Percentiles rank a stretch among this genome's conserved stretches.
Evolutionary conservation across 495 filamentous ascomycete genomes (phyloP).

Genomic region (Sordaria brevicollis): DNA sequence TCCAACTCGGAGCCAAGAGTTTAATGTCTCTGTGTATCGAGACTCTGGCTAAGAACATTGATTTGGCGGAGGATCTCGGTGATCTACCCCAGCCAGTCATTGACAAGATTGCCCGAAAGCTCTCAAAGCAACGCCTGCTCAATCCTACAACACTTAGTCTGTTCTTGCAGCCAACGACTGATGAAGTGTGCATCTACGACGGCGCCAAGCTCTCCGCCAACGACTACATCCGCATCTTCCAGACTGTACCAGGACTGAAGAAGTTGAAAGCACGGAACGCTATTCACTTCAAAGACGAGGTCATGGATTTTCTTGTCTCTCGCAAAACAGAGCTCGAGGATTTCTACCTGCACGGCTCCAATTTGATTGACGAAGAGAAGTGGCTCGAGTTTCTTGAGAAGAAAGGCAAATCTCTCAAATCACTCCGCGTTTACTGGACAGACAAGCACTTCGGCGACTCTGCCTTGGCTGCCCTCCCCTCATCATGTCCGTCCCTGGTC

Average conservation of each 20-base stretch:
- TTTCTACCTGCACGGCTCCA: constrained; percentile 64
- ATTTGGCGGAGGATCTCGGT: constrained; percentile 73
- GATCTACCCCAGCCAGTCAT: constrained; percentile 59
- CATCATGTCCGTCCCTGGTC: constrained; percentile 49
- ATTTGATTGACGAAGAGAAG: constrained; percentile 59
- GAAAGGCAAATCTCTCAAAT: constrained; percentile 51
- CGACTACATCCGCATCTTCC: constrained; percentile 72
- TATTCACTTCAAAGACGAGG: constrained; percentile 76
- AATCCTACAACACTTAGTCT: constrained; percentile 60
- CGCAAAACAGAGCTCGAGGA: constrained; percentile 51
- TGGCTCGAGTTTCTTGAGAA: constrained; percentile 58
- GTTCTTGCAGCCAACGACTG: constrained; percentile 59
- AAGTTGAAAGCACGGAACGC: constrained; percentile 64
- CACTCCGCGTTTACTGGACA: constrained; percentile 62
- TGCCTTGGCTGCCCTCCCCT: constrained; percentile 41
- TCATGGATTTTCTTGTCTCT: constrained; percentile 68
- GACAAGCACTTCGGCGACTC: constrained; percentile 53
- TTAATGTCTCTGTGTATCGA: constrained; percentile 73
- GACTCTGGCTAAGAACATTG: constrained; percentile 72
- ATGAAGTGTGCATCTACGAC: constrained; percentile 68
- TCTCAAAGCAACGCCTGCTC: constrained; percentile 69
- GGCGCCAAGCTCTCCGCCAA: constrained; percentile 61
- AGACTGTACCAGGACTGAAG: constrained; percentile 56
- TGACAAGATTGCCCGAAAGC: constrained; percentile 65
- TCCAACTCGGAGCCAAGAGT: constrained; percentile 56